Base-by-base conservation (phyloP, 129 eudicot species). In the Logfia minima region DNA sequence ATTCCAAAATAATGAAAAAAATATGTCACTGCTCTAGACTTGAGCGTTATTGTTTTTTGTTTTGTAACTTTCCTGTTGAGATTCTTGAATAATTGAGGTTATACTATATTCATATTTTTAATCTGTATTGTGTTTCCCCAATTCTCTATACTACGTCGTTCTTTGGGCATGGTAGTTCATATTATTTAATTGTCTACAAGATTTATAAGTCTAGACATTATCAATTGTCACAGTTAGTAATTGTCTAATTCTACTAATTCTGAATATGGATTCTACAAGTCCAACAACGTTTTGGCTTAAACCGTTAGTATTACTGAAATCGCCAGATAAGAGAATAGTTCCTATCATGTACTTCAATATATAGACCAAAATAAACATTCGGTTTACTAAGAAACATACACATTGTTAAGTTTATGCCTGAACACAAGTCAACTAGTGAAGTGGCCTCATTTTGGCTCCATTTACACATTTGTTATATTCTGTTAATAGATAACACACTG, bases 1-100 rank as follows among this genome's bases (percentile, higher is more conserved):
- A 16, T 43, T 63, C 72, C 39, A 70, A 45, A 72, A 79, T 72
- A 18, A 23, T 34, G 59, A 53, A 63, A 80, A 65, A 37, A 37
- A 53, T 45, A 66, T 71, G 45, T 0, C 21, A 32, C n/a, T 37
- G 14, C 18, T 2, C 56, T 26, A 35, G 28, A 2, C 34, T 65
- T 21, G 1, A 13, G 18, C 5, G 18, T 45, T 45, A 11, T 13
- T 45, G 0, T 13, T 0, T 26, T 65, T 4, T 67, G 8, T n/a
- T 24, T 24, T 0, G 1, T 17, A 18, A n/a, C 22, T 53, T 39
- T 8, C 14, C 48, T 53, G 60, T 53, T 53, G 60, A 53, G 23
- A 53, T 53, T 18, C 23, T 53, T 53, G 60, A 19, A 16, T 52
- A 16, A 52, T 52, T 52, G 21, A 5, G 21, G 59, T 52, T 52